Percentiles rank a stretch among this genome's conserved stretches.
These are phyloP conservation scores for Camellia granthamiana DNA, from an alignment of 148 eudicot genomes.

Conservation along the genomic window DNA sequence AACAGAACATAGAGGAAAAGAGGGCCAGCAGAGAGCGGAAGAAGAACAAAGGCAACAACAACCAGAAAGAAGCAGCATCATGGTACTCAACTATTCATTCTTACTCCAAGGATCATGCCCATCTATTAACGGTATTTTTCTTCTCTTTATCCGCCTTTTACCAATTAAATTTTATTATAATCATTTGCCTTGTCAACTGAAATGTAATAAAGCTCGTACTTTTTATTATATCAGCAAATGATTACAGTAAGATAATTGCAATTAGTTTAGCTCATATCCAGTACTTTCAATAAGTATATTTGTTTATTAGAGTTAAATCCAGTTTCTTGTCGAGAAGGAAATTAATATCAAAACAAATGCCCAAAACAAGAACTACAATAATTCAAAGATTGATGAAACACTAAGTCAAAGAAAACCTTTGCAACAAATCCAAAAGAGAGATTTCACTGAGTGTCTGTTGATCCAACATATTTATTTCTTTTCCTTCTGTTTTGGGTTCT, in stretches of 20 bases:
- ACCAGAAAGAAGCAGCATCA: background rate
- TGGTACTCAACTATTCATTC: background rate
- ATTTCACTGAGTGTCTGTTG: too few species aligned
- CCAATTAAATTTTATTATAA: background rate
- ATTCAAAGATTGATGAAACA: background rate
- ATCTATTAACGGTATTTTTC: background rate
- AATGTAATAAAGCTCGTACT: background rate
- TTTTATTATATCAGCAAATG: background rate
- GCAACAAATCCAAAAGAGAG: too few species aligned
- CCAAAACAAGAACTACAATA: background rate
- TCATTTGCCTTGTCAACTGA: background rate
- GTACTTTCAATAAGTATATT: background rate
- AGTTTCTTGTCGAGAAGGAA: background rate
- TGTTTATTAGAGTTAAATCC: background rate
- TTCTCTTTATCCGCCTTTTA: background rate
- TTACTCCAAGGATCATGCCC: background rate
- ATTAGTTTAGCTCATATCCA: background rate
- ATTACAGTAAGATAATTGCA: background rate
- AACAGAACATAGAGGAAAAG: background rate
- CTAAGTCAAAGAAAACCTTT: background rate
- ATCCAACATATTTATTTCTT: too few species aligned
- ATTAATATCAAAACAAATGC: background rate
- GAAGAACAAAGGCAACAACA: background rate
- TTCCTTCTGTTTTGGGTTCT: too few species aligned
- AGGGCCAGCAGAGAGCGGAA: background rate